These are phyloP conservation scores for Aquilaria agallochum DNA, from an alignment of 441 rosid species.

Conservation along the genomic window DNA sequence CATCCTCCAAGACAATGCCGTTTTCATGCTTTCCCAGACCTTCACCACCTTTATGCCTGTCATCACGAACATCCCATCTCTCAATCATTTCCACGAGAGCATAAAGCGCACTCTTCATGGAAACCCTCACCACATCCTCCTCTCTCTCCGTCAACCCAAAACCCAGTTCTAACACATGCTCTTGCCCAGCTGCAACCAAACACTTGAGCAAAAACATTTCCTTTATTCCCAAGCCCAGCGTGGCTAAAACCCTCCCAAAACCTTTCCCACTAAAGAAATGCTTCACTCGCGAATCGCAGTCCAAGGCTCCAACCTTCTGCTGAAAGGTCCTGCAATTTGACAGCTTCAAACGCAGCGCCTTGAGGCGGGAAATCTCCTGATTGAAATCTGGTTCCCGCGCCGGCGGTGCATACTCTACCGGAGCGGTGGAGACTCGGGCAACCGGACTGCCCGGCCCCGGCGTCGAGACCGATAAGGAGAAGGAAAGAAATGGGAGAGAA, in stretches of 20 bases:
- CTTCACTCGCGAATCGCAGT: constrained; percentile 50
- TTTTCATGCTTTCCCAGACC: constrained; percentile 22
- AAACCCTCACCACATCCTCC: constrained; percentile 32
- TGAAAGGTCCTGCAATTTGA: constrained; percentile 25
- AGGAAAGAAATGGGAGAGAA: constrained; percentile 24
- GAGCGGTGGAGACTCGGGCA: constrained; percentile 59
- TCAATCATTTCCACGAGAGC: constrained; percentile 76
- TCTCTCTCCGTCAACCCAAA: constrained; percentile 27
- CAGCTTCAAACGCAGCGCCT: constrained; percentile 49
- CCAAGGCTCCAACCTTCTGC: constrained; percentile 35
- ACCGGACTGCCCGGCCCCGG: constrained; percentile 11
- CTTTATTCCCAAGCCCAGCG: constrained; percentile 32
- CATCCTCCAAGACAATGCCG: constrained; percentile 28
- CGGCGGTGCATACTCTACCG: constrained; percentile 62
- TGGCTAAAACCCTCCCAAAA: constrained; percentile 30
- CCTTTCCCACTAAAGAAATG: constrained; percentile 34
- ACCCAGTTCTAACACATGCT: constrained; percentile 53
- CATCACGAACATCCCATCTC: constrained; percentile 41
- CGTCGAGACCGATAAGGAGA: constrained; percentile 8
- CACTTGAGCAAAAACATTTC: constrained; percentile 67
- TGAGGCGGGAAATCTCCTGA: constrained; percentile 65
- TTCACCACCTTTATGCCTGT: constrained; percentile 13
- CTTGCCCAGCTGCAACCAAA: constrained; percentile 82
- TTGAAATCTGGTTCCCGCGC: constrained; percentile 63
- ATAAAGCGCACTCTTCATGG: constrained; percentile 61